Base-by-base conservation (phyloP, 2,329 filamentous ascomycete genomes). In the Trichoderma asperellum region DNA sequence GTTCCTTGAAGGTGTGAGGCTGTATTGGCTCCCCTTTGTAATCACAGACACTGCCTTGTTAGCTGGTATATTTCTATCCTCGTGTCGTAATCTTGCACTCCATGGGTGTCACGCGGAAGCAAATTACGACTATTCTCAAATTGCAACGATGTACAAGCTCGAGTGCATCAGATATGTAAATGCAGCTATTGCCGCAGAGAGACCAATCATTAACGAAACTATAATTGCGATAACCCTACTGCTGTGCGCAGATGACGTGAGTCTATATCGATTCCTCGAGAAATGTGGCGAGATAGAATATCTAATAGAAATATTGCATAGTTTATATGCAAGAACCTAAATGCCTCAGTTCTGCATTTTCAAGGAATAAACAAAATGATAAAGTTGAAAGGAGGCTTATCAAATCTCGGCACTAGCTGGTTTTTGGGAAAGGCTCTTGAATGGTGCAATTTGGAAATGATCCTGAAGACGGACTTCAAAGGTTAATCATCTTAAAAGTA, bases 21-120 rank as follows among this genome's bases (percentile, higher is more conserved):
- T 37, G n/a, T 37, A 58, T 58, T 58, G 56, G 56, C 56, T 58
- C 21, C 56, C 56, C 34, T 58, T 58, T 58, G 29, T 58, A 18
- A 35, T 58, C 32, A 58, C 56, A 58, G 56, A 58, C 56, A 58
- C 18, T 11, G 56, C n/a, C 10, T 37, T 58, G 56, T 8, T 58
- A n/a, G 56, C 56, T 14, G 56, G 34, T 24, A 58, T 58, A 14
- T 35, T 58, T 14, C 34, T 58, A 27, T 58, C 56, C 2, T 43
- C 40, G 18, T 43, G 40, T 8, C 40, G 40, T 10, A 43, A 43
- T 8, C 40, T 43, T 18, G 18, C 18, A n/a, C 40, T 43, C 18
- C 40, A 8, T n/a, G 40, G 18, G 40, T 3, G 3, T 4, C 18
- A 43, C n/a, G 16, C 40, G 18, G 16, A 43, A 43, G 18, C 18